Base-by-base conservation (phyloP, 345 rosid species). In the Citrus unshiu region DNA sequence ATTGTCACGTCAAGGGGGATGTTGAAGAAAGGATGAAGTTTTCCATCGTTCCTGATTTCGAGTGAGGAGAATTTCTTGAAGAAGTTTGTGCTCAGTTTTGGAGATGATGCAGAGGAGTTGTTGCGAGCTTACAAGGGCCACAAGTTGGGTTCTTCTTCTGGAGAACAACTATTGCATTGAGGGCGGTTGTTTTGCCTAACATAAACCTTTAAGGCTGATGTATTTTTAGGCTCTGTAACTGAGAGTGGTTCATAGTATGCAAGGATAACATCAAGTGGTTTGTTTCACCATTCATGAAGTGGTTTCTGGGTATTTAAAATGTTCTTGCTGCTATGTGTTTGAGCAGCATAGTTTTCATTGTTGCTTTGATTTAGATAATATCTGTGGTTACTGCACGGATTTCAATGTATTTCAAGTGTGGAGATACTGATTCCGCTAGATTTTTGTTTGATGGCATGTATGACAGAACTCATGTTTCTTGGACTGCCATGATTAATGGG, bases 401-500 rank as follows among this genome's bases (percentile, higher is more conserved):
- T 76, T 90, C 88, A 39, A 88, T 89, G 92, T 90, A 89, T 83
- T 92, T 88, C 49, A 90, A 83, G 76, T 87, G 90, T 18, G 89
- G 83, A 37, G 87, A 84, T 73, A 40, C 73, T 74, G 27, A 79
- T 66, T 85, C 87, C 18, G 92, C 91, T 0, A 88, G 92, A 79
- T 67, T 76, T 69, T 79, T 93, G 62, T 91, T 93, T 73, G 91
- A 93, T 80, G 30, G 63, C 58, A 84, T 89, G 90, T n/a, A 77
- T 34, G 32, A 61, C 51, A 84, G 84, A 83, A 85, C 91, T 78
- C 72, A 84, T 81, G 93, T 93, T 83, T 87, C 97, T 9, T 95
- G 98, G 98, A 90, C 89, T 78, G 95, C 90, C 9, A 88, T 95
- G 87, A 90, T 95, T 70, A 83, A 2, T 12, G 51, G 51, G 51